Percentiles rank a stretch among this genome's conserved stretches.
Evolutionary conservation across 2,329 filamentous ascomycete species (phyloP).

Genomic region (Colletotrichum sp.): DNA sequence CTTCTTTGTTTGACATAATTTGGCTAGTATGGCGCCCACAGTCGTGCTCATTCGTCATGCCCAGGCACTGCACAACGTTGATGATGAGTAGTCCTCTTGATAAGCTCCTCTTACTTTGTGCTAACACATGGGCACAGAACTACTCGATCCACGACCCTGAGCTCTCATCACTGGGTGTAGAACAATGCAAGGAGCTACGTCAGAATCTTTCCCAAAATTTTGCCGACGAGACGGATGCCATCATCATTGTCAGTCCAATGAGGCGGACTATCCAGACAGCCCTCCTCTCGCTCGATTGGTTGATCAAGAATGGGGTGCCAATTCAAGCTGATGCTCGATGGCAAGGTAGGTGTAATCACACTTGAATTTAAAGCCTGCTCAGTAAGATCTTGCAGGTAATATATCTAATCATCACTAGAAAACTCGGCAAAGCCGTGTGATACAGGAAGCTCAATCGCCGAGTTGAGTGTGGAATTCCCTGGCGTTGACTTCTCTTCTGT

Average conservation of each 20-base stretch:
- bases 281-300: conserved; percentile 60
- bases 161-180: conserved; percentile 52
- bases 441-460: conserved; percentile 54
- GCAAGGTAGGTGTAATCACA: conserved; percentile 55
- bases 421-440: conserved; percentile 65
- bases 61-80: conserved; percentile 66
- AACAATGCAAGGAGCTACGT: conserved; percentile 52
- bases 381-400: conserved; percentile 61
- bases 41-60: conserved; percentile 90
- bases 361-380: not conserved
- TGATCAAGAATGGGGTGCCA: conserved; percentile 58
- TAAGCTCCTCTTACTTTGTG: not conserved
- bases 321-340: conserved; percentile 65
- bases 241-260: conserved; percentile 70
- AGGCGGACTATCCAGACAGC: conserved; percentile 70
- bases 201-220: conserved; percentile 46
- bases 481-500: conserved; percentile 60
- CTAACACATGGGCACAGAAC: conserved; percentile 43
- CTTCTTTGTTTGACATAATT: not conserved
- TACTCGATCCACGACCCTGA: conserved; percentile 54
- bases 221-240: conserved; percentile 32
- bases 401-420: conserved; percentile 54
- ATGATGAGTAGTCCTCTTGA: conserved; percentile 46
- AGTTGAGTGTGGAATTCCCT: conserved; percentile 55
- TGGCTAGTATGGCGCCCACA: conserved; percentile 52